These are phyloP conservation scores for Solanum hybrid DNA, from an alignment of 305 asterid species.

Conservation along the genomic window DNA sequence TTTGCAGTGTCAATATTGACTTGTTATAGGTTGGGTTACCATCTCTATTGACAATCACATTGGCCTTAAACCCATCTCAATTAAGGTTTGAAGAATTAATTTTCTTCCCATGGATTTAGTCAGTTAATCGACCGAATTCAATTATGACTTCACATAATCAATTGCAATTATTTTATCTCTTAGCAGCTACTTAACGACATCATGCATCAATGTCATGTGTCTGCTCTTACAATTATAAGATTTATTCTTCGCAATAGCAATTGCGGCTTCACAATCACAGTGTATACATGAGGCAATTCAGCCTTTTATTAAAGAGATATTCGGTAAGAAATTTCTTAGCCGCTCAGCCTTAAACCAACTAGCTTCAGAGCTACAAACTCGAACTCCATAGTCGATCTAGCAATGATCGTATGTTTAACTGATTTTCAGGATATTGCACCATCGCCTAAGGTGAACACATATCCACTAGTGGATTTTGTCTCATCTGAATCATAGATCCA, in stretches of 20 bases:
- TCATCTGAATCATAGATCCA: background rate
- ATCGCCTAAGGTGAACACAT: background rate
- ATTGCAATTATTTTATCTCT: background rate
- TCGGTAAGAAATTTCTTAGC: background rate
- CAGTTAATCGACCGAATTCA: background rate
- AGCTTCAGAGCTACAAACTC: background rate
- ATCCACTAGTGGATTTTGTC: background rate
- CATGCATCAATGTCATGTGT: background rate
- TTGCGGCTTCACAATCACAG: background rate
- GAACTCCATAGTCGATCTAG: background rate
- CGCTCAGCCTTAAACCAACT: background rate
- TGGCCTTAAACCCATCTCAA: background rate
- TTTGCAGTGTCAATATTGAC: background rate
- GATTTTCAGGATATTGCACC: background rate
- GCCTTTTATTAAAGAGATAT: background rate
- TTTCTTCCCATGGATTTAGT: background rate
- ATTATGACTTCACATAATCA: background rate
- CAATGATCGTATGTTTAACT: background rate
- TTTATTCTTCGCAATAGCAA: background rate
- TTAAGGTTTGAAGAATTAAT: background rate
- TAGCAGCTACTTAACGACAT: background rate
- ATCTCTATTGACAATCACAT: background rate
- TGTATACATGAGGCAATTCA: background rate
- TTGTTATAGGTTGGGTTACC: background rate
- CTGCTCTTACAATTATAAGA: background rate